Base-by-base conservation (phyloP, 2,329 filamentous ascomycete species). In the Xylaria multiplex region DNA sequence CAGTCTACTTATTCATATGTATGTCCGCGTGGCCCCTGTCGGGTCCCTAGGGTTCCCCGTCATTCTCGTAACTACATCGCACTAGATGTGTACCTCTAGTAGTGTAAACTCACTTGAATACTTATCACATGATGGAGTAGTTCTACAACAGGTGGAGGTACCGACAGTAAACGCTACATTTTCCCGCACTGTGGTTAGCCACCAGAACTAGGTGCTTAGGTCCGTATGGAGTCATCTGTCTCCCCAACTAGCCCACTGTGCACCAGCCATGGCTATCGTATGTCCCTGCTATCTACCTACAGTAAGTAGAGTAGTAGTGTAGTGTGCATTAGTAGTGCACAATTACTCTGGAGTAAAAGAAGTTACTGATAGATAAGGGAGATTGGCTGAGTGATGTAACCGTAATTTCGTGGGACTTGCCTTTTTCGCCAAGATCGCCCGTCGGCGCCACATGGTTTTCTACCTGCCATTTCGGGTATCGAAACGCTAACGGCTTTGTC, bases 391-490 rank as follows among this genome's bases (percentile, higher is more conserved):
- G 40, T 56, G 27, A 54, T 59, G 53, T 35, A 58, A 62, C 63
- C 5, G 11, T 42, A 24, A 43, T 56, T 6, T 53, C 24, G 32
- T 30, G 30, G 27, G 64, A 66, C 54, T 63, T 66, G 59, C 64
- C 64, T 66, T 43, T 66, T 66, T 59, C 22, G 64, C 64, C 55
- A 66, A 59, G 64, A 63, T 53, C 16, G 19, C 14, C 64, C 30
- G 59, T 49, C 42, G 24, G 14, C 48, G 64, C 59, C 37, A 57
- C 42, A 46, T 62, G 35, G 48, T 27, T 32, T 19, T 16, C 43
- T 53, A 66, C 64, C 64, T 66, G 48, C 64, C 64, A 3, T 45
- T 63, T 66, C 46, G 7, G 32, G 64, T 55, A 57, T 40, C 16
- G 30, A 46, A 43, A 14, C 9, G 13, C 11, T 40, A 40, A 40